Percentiles rank a stretch among this genome's conserved stretches.
phyloP scores from a whole-genome alignment of 495 filamentous ascomycete genomes.

The Aspergillus wentii region DNA sequence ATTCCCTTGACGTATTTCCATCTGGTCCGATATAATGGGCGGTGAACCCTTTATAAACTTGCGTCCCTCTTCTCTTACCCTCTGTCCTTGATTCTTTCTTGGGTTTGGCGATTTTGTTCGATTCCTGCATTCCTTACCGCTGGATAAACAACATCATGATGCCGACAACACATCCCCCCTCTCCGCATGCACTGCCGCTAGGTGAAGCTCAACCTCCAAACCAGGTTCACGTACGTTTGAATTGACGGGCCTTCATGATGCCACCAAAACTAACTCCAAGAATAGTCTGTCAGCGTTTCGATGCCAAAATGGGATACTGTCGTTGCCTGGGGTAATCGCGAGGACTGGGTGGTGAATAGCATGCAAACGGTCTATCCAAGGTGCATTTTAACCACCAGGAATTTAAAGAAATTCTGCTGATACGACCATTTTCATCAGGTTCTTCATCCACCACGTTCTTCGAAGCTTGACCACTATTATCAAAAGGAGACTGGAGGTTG shows the following conservation, averaged over 20 bases:
- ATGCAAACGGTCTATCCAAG: slow-evolving; percentile 9
- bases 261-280: neutral
- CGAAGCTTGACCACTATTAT: neutral
- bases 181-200: neutral
- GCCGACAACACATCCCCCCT: too few relatives aligned
- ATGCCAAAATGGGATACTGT: slow-evolving; percentile 10
- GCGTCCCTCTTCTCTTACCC: too few relatives aligned
- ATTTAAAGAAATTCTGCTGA: neutral
- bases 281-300: slow-evolving; percentile 7
- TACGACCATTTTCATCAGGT: neutral
- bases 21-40: too few relatives aligned
- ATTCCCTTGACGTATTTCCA: too few relatives aligned
- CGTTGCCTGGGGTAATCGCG: slow-evolving; percentile 3
- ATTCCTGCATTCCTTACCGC: too few relatives aligned
- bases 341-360: slow-evolving; percentile 1
- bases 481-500: neutral
- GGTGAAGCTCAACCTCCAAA: slow-evolving; percentile 1
- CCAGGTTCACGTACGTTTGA: slow-evolving; percentile 1
- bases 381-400: slow-evolving; percentile 1
- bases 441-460: neutral
- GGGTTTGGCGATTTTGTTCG: too few relatives aligned
- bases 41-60: too few relatives aligned
- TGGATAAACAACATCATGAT: too few relatives aligned
- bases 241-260: neutral
- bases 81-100: too few relatives aligned